Evolutionary conservation across 345 rosid genomes (phyloP), one percentile per base, ranked within the genome.

Genomic region (Populus tremula): DNA sequence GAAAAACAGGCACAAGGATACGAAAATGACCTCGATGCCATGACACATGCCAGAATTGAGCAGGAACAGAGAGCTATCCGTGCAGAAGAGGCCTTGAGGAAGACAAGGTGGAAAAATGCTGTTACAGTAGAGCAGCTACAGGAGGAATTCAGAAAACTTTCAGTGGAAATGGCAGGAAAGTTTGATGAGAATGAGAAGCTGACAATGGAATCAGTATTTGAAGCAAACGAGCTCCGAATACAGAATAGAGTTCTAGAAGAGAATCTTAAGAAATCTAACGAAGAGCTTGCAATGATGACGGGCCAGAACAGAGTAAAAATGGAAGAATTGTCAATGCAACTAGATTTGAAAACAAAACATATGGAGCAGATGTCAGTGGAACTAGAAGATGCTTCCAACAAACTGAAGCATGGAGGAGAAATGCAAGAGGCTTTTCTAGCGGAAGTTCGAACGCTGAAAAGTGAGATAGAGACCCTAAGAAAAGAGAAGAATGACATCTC

Each of bases 381-480:
- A 59, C 72, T 77, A 31, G 79, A 78, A 54, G 61, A 67, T 33
- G 49, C 5, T 8, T 74, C 82, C 31, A 53, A 50, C 70, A 74
- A 78, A 47, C 66, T 72, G 67, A 70, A 82, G 79, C 81, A 41
- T 9, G 35, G 21, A 29, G 61, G 75, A 63, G 79, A 86, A 79
- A 81, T 78, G 76, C 79, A 82, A 29, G 87, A 84, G 76, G 87
- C 87, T 77, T 86, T 84, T 77, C 77, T 78, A 23, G 84, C 50
- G 80, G 93, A 90, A 86, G 82, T 90, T 29, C 88, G 90, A 72
- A 89, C 73, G 86, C 91, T 87, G 54, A 84, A 75, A 75, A 38
- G 78, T n/a, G 83, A 82, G 79, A 79, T 87, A 49, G 82, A 86
- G 78, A 75, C 71, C 72, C 87, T 86, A 72, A 73, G 38, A 72